Evolutionary conservation across 768 basidiomycete species (phyloP), one percentile per base, ranked within the genome.

Genomic region (Sporobolomyces phaffii): DNA sequence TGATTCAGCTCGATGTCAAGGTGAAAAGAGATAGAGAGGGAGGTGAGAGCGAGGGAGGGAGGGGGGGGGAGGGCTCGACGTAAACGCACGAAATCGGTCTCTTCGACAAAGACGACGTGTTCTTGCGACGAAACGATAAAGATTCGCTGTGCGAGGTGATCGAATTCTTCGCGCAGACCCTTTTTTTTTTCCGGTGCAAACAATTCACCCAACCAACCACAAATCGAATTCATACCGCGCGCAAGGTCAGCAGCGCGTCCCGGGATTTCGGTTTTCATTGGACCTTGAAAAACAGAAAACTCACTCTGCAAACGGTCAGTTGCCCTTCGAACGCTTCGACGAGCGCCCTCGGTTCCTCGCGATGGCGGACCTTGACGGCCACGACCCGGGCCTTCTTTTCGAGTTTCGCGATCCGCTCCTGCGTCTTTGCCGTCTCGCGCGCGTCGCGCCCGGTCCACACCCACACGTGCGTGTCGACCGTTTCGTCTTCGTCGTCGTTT

Each of bases 291-390:
- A 33, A 45, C 3, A 6, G 8, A 38, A 5, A 1, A 34, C 62
- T 36, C n/a, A 69, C 68, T 49, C 36, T 50, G 54, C 63, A 62
- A n/a, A 65, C n/a, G 4, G 60, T 61, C n/a, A 69, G 44, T 49
- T 64, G 60, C 5, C 59, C 53, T 15, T 43, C 63, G 22, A 69
- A 62, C 40, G 64, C 58, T 45, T 56, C 60, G 17, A 50, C 64
- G 14, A 69, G 49, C 6, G 34, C 64, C 2, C 36, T 36, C 34
- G 60, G 28, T 45, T 69, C 68, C 4, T 59, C n/a, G 8, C 60
- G 11, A 10, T 52, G 14, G 29, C 1, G 17, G 18, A 65, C 43
- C 54, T 41, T 36, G 14, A 58, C 41, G 1, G 44, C 31, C 20
- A n/a, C 11, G 1, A 20, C 49, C 1, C 43, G 54, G 18, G 34